Evolutionary conservation across 2,329 filamentous ascomycete genomes (phyloP).

Genomic region (Elsinoe ampelina): DNA sequence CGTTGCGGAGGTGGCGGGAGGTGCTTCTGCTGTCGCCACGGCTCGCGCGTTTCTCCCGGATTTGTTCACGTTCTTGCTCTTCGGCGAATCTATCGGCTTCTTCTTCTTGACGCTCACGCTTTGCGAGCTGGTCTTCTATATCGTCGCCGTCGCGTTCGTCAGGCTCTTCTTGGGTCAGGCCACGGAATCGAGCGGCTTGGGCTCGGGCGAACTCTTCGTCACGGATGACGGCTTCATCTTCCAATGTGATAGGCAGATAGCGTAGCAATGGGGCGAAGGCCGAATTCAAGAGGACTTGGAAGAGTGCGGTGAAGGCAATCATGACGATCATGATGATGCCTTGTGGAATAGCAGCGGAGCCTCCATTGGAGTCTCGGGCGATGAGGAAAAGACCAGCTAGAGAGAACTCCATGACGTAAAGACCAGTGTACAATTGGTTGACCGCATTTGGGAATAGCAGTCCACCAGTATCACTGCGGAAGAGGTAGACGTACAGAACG

Average conservation of each 20-base stretch:
- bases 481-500: constrained; percentile 87
- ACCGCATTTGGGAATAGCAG: constrained; percentile 85
- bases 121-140: constrained; percentile 32
- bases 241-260: constrained; percentile 87
- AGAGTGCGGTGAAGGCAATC: constrained; percentile 60
- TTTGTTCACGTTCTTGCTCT: constrained; percentile 34
- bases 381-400: constrained; percentile 86
- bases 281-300: constrained; percentile 69
- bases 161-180: constrained; percentile 30
- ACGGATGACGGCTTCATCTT: constrained; percentile 86
- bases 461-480: constrained; percentile 83
- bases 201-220: constrained; percentile 80
- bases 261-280: constrained; percentile 79
- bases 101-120: constrained; percentile 30
- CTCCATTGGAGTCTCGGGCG: constrained; percentile 47
- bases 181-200: constrained; percentile 33
- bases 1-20: constrained; percentile 6
- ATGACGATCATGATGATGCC: constrained; percentile 77
- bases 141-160: constrained; percentile 31
- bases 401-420: constrained; percentile 91
- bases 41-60: constrained; percentile 15
- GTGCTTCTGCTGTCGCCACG: constrained; percentile 14
- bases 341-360: constrained; percentile 59
- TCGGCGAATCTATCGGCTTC: constrained; percentile 26
- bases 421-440: constrained; percentile 92